Evolutionary conservation across 2,329 filamentous ascomycete species (phyloP).

Genomic region (Beauveria varroae): DNA sequence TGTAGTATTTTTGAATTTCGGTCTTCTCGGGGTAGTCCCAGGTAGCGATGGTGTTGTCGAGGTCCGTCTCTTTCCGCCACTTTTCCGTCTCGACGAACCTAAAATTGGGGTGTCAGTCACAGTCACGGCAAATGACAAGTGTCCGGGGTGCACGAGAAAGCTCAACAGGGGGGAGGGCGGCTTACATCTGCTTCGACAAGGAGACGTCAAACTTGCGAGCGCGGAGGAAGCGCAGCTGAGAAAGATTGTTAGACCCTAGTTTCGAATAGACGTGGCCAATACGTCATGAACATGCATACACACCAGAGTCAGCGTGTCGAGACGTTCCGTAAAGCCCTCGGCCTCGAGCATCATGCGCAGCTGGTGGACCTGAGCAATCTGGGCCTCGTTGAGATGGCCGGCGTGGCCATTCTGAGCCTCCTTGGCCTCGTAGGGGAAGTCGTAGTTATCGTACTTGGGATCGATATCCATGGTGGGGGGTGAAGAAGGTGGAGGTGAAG

Average conservation of each 20-base stretch:
- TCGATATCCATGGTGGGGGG: slow-evolving; percentile 51
- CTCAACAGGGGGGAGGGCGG: background rate
- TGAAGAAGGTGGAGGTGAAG: slow-evolving; percentile 11
- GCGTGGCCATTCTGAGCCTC: slow-evolving; percentile 69
- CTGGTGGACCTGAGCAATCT: slow-evolving; percentile 85
- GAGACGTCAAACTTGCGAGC: slow-evolving; percentile 92
- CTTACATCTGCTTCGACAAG: slow-evolving; percentile 79
- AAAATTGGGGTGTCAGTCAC: slow-evolving; percentile 18
- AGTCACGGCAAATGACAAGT: background rate
- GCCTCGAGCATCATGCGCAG: slow-evolving; percentile 78
- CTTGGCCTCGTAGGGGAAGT: slow-evolving; percentile 75
- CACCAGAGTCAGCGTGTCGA: slow-evolving; percentile 91
- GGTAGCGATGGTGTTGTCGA: slow-evolving; percentile 70
- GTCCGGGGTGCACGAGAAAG: background rate
- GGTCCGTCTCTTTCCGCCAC: slow-evolving; percentile 81
- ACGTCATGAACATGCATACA: slow-evolving; percentile 21
- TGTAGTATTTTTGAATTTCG: slow-evolving; percentile 84
- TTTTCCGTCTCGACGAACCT: slow-evolving; percentile 90
- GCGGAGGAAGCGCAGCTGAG: slow-evolving; percentile 77
- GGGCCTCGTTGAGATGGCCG: slow-evolving; percentile 75
- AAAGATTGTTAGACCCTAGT: background rate
- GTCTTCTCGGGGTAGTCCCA: slow-evolving; percentile 86
- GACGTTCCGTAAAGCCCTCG: slow-evolving; percentile 70
- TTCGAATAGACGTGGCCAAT: background rate
- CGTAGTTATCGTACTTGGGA: slow-evolving; percentile 93